phyloP scores from a whole-genome alignment of 257 asterid genomes.

The Nicotiana undulata region DNA sequence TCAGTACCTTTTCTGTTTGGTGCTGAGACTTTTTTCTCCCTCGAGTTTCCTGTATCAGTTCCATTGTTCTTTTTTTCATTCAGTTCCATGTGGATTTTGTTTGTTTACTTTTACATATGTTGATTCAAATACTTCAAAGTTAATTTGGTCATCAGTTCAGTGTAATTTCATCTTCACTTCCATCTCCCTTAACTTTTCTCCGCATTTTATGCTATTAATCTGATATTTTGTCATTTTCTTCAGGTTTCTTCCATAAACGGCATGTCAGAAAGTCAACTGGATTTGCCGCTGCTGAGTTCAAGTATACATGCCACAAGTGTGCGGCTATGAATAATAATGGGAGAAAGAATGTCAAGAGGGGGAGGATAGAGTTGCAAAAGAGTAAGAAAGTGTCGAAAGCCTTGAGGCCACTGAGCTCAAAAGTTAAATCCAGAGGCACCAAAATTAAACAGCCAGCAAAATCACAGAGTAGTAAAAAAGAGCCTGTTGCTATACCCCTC shows the following conservation, averaged over 20 bases:
- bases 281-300: constrained; percentile 28
- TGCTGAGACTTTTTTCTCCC: neutral
- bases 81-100: neutral
- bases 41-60: neutral
- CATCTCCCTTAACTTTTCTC: neutral
- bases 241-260: constrained; percentile 74
- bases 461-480: constrained; percentile 32
- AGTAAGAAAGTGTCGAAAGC: constrained; percentile 36
- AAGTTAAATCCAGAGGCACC: constrained; percentile 32
- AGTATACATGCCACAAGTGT: constrained; percentile 67
- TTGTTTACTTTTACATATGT: neutral
- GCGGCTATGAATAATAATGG: constrained; percentile 25
- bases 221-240: constrained; percentile 16
- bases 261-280: constrained; percentile 58
- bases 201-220: neutral
- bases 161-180: neutral
- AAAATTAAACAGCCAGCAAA: constrained; percentile 34
- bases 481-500: constrained; percentile 47
- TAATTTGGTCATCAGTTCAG: neutral
- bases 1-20: neutral
- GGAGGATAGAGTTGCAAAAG: constrained; percentile 23
- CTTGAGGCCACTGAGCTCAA: constrained; percentile 28
- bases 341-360: constrained; percentile 30
- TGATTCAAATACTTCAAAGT: neutral
- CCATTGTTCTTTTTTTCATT: neutral